A percentile compares a stretch with the other conserved stretches of the same genome.
These are phyloP conservation scores for Hyaloperonospora brassicae DNA, from an alignment of 352 stramenopile genomes.

Conservation along the genomic window DNA sequence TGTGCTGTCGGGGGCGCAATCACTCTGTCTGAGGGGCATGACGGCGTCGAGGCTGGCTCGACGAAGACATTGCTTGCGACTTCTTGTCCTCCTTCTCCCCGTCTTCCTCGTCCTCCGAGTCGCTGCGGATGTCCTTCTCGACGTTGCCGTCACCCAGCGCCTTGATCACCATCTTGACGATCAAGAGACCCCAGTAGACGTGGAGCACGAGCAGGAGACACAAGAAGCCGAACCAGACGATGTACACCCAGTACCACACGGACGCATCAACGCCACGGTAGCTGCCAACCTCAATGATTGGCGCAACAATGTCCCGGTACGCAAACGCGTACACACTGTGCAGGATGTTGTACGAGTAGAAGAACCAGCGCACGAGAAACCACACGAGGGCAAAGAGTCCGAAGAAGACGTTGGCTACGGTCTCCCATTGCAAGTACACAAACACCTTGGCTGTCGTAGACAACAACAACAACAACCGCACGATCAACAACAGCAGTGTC, in stretches of 20 bases:
- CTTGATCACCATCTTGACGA: constrained; percentile 67
- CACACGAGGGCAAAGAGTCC: constrained; percentile 58
- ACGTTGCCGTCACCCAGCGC: constrained; percentile 56
- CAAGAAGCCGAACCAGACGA: constrained; percentile 50
- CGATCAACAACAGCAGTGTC: neutral
- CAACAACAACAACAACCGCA: constrained; percentile 2
- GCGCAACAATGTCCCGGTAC: constrained; percentile 44
- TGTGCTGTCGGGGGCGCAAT: constrained; percentile 8
- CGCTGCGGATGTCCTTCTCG: constrained; percentile 77
- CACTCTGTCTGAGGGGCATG: constrained; percentile 58
- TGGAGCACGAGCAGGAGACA: constrained; percentile 57
- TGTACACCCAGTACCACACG: constrained; percentile 54
- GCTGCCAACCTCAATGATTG: constrained; percentile 35
- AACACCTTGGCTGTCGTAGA: constrained; percentile 54
- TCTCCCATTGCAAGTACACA: constrained; percentile 63
- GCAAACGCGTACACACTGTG: constrained; percentile 45
- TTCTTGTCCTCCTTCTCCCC: constrained; percentile 19
- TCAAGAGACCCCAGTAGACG: constrained; percentile 70
- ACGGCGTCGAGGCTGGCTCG: constrained; percentile 43
- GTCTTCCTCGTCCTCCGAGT: constrained; percentile 58
- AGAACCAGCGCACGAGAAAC: constrained; percentile 65
- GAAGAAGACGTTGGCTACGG: constrained; percentile 64
- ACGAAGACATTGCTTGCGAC: constrained; percentile 11
- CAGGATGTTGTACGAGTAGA: constrained; percentile 72
- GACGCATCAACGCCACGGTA: constrained; percentile 28